phyloP scores from a whole-genome alignment of 2,329 filamentous ascomycete species.

The Diplodia scrobiculata region DNA sequence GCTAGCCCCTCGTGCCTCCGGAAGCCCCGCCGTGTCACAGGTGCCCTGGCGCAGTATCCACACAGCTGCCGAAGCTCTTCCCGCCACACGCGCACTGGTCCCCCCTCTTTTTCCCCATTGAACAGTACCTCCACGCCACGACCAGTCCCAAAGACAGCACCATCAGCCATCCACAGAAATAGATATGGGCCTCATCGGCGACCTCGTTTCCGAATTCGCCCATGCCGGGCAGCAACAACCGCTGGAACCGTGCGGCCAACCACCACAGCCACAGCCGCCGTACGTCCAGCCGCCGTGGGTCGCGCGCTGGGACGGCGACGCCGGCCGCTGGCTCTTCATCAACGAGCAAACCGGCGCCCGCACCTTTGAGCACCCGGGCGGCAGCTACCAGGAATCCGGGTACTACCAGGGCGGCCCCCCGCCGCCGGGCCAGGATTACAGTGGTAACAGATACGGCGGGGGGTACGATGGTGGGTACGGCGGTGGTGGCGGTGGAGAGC shows the following conservation, averaged over 20 bases:
- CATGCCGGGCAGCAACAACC: constrained; percentile 11
- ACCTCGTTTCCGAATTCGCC: constrained; percentile 27
- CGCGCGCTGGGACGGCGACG: constrained; percentile 23
- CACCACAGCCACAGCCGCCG: background rate
- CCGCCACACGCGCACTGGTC: background rate
- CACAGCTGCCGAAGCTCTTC: background rate
- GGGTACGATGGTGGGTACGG: constrained; percentile 7
- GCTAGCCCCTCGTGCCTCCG: background rate
- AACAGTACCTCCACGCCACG: background rate
- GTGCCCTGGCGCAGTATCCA: background rate
- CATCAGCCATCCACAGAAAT: background rate
- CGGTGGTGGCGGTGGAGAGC: constrained; percentile 18
- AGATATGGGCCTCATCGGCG: constrained; percentile 23
- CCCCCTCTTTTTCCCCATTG: background rate
- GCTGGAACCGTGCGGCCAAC: background rate
- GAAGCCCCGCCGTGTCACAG: background rate
- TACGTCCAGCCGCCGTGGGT: constrained; percentile 24
- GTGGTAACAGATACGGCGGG: constrained; percentile 31
- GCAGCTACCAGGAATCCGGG: constrained; percentile 27
- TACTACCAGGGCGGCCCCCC: constrained; percentile 29
- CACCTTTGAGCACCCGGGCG: constrained; percentile 45
- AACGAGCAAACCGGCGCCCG: constrained; percentile 52
- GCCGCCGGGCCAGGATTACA: constrained; percentile 26
- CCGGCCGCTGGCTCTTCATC: constrained; percentile 49
- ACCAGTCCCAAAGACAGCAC: background rate